Evolutionary conservation across 352 stramenopile genomes (phyloP), one percentile per base, ranked within the genome.

Genomic region (Aphanomyces astaci): DNA sequence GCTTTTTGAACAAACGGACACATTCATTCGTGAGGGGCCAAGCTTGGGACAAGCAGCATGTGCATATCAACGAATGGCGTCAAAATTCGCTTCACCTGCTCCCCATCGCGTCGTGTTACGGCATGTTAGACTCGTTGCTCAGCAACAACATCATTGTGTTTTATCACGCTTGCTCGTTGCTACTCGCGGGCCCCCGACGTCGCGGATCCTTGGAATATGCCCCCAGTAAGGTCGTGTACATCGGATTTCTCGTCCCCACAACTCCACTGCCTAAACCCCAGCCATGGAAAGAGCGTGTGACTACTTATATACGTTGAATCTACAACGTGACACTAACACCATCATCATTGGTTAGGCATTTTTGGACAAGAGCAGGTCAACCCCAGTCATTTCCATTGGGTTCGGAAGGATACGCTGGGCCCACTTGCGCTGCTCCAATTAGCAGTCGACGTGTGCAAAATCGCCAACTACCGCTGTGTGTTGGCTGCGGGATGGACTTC

Each of bases 331-430:
- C 10, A 55, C 1, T 10, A 15, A 22, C 48, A 55, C n/a, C 10
- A 22, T 55, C 48, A 22, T 55, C 11, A 10, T 11, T 55, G 10
- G 1, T 55, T 55, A 55, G 2, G 27, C n/a, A 15, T 55, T 55
- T n/a, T 55, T 55, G 48, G 10, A 22, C n/a, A 7, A 55, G 48
- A 55, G 48, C 48, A 22, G 22, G 1, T n/a, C n/a, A n/a, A 51
- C 36, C 9, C 62, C 62, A 1, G 32, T 68, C 31, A 62, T 68
- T 33, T 68, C 57, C 48, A 17, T 68, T 22, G 62, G 62, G 2
- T 68, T 68, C 59, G 62, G 62, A 17, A 68, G 51, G 32, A 68
- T 68, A 45, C 62, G 9, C n/a, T 40, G 17, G 19, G 59, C 19
- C 40, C 62, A 2, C 7, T 45, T 1, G 27, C 17, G 32, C 33